Percentiles rank a stretch among this genome's conserved stretches.
Evolutionary conservation across 176 grass and related monocot species (phyloP).

Genomic region (Sorghum bicolor): Sorghum_bicolor_NCBIv3 NC_012870.2:3302501-3303000

Average conservation of each 20-base stretch:
- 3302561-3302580: neutral
- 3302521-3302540: neutral
- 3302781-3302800: neutral
- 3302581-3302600: neutral
- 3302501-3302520: neutral
- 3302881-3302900: neutral
- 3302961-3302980: neutral
- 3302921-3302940: neutral
- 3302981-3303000: neutral
- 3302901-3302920: neutral
- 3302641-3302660: neutral
- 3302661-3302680: neutral
- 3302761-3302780: neutral
- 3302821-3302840: neutral
- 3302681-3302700: neutral
- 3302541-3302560: neutral
- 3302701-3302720: neutral
- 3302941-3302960: neutral
- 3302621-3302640: too few relatives aligned
- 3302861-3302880: neutral
- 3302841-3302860: neutral
- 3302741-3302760: neutral
- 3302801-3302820: neutral
- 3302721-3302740: neutral
- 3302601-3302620: too few relatives aligned